Base-by-base conservation (phyloP, 768 basidiomycete genomes). In the Mycena alexandri region DNA sequence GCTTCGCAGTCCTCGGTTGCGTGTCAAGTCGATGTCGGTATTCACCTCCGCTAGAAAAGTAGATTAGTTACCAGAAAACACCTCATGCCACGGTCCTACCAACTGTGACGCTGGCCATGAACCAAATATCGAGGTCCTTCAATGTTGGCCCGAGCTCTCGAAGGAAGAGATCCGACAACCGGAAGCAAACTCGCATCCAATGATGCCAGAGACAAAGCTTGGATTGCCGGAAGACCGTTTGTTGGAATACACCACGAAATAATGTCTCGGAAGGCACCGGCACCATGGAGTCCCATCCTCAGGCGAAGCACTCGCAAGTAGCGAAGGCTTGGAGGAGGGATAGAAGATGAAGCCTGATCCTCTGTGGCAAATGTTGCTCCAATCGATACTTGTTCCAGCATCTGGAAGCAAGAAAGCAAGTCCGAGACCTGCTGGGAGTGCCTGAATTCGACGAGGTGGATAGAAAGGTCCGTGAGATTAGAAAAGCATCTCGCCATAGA, bases 301-400 rank as follows among this genome's bases (percentile, higher is more conserved):
- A 56, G 55, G 55, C 41, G 38, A 42, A 56, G 55, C 55, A 56
- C 55, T 43, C 55, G 55, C 44, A 56, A 56, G 24, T 44, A 42
- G 25, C 36, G 55, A 42, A 56, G 55, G 44, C 44, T 56, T 19
- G 41, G 55, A 43, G 55, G 55, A 56, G 55, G 24, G 42, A 56
- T 56, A 42, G 55, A 56, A 44, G 42, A 56, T 44, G 55, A 56
- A 43, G 55, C 42, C 55, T 56, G 55, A 56, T 56, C 55, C 42
- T 56, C 55, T 56, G 55, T 44, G 55, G 55, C 55, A 56, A 56
- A 56, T 42, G 55, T 56, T 56, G 55, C 55, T 56, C 55, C 55
- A 44, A 56, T 56, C 42, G 55, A 56, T 56, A 56, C 25, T 56
- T 43, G 42, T 56, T 56, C 42, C 55, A 56, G 55, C 55, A 56